These are phyloP conservation scores for Acanthamoeba royreba DNA, from an alignment of 208 protist genomes.

Conservation along the genomic window DNA sequence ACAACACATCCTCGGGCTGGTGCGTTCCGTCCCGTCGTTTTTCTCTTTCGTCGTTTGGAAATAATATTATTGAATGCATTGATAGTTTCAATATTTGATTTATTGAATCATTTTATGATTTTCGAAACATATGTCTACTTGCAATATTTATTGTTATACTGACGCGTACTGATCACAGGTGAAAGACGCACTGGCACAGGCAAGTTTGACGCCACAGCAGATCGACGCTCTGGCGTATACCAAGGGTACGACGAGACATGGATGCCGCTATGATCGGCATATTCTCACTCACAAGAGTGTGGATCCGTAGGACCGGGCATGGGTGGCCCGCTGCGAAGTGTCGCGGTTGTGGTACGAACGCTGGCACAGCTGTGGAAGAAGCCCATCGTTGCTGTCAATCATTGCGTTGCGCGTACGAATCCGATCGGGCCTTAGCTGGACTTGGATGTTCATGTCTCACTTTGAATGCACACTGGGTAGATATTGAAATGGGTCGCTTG, in stretches of 20 bases:
- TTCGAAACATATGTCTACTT: too few relatives aligned
- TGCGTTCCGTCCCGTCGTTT: background rate
- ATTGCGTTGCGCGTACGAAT: constrained; percentile 93
- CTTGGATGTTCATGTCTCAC: background rate
- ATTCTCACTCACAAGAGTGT: background rate
- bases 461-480: background rate
- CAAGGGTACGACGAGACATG: constrained; percentile 80
- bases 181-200: constrained; percentile 89
- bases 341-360: constrained; percentile 85
- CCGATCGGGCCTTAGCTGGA: background rate
- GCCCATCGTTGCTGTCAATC: constrained; percentile 96
- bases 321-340: constrained; percentile 90
- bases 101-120: too few relatives aligned
- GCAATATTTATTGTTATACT: background rate
- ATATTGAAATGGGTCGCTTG: constrained; percentile 99
- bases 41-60: background rate
- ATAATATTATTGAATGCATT: background rate
- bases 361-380: constrained; percentile 82
- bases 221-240: constrained; percentile 96
- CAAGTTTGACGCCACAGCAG: constrained; percentile 82
- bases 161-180: constrained; percentile 76
- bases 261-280: background rate
- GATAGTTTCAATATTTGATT: too few relatives aligned
- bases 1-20: constrained; percentile 71
- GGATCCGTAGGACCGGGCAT: constrained; percentile 86